Evolutionary conservation across 2,329 filamentous ascomycete genomes (phyloP).

Genomic region (Monilinia vaccinii-corymbosi): DNA sequence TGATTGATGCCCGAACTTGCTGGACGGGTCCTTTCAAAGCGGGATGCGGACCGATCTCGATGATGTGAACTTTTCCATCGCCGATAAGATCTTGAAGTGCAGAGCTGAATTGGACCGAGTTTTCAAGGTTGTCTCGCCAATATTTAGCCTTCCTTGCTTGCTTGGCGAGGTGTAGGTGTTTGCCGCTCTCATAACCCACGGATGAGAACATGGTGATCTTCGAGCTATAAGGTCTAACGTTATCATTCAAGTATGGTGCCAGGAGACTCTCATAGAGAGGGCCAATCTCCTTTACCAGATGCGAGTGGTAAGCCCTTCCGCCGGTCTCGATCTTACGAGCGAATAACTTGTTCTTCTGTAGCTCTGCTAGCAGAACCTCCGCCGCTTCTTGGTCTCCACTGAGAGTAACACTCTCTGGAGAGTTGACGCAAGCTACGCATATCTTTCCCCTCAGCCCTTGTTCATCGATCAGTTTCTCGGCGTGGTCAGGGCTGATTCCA

Average conservation of each 20-base stretch:
- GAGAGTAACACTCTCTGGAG: conserved; percentile 19
- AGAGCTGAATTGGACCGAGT: conserved; percentile 10
- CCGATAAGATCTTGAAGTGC: not conserved
- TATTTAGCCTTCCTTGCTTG: not conserved
- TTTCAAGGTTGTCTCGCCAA: conserved; percentile 12
- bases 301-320: conserved; percentile 1
- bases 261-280: conserved; percentile 4
- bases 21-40: conserved; percentile 9
- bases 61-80: not conserved
- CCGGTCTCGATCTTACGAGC: not conserved
- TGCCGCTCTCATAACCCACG: not conserved
- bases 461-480: not conserved
- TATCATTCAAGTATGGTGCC: not conserved
- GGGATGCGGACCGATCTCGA: conserved; percentile 14
- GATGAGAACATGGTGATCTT: not conserved
- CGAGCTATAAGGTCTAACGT: not conserved
- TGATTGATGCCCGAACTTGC: conserved; percentile 13
- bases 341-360: not conserved
- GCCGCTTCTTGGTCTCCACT: conserved; percentile 9
- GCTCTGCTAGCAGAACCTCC: not conserved
- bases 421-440: conserved; percentile 24
- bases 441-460: not conserved
- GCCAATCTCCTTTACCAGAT: conserved; percentile 3
- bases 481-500: not conserved
- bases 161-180: not conserved